Evolutionary conservation across 495 filamentous ascomycete genomes (phyloP), one percentile per base, ranked within the genome.

Genomic region (Penicillium robsamsonii): DNA sequence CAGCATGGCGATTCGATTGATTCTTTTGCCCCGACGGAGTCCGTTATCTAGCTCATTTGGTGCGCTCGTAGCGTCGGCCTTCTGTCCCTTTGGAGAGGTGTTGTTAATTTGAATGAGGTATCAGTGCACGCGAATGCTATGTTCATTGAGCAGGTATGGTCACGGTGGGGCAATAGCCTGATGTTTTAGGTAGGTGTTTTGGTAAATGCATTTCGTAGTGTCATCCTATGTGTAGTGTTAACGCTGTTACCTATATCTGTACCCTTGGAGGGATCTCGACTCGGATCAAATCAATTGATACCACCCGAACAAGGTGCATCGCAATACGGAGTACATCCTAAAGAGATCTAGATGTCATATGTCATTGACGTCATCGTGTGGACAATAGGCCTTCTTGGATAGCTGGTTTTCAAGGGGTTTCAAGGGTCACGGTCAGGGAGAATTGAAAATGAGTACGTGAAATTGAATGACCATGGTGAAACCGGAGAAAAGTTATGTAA

Each of bases 1-100:
- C 55, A 41, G 55, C 58, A 64, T 58, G 58, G 51, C 55, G 51
- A 61, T 50, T 58, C 53, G 31, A 29, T 31, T 15, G 40, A 3
- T 4, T 3, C 5, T 40, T 24, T 38, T 40, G 12, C 48, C 12
- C 48, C 48, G 48, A 18, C 48, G 48, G 48, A 50, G 48, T 50
- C 48, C 47, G 9, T 8, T 24, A 22, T 27, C 33, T 13, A 17
- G 7, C 17, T 3, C 29, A 13, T 17, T 27, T 7, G 17, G 3
- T 48, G 46, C 29, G 8, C 1, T 38, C 6, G 15, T 38, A 44
- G 46, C 47, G 18, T 35, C 47, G 31, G 47, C 24, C 15, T 3
- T 13, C 3, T 46, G 0, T 27, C 44, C 22, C 7, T 13, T n/a
- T 29, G 12, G 29, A 25, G 33, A 37, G 2, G 2, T 27, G 4